phyloP scores from a whole-genome alignment of 208 protist genomes.

The Herpetomonas muscarum region DNA sequence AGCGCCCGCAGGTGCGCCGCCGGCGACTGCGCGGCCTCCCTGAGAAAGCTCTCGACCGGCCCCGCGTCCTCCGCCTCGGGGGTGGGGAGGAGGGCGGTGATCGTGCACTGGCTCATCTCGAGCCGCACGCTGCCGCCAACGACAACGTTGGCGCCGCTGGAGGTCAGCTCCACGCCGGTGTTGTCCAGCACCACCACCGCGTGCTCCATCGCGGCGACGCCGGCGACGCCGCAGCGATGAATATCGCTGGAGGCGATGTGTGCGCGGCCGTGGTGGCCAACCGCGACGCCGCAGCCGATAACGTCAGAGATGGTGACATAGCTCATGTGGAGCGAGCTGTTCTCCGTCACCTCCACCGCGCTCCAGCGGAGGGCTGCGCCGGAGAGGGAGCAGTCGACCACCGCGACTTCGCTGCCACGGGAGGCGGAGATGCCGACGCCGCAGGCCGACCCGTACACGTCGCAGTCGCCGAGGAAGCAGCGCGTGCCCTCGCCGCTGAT shows the following conservation, averaged over 20 bases:
- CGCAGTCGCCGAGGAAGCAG: constrained; percentile 24
- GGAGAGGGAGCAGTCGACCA: constrained; percentile 26
- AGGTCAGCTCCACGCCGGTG: constrained; percentile 22
- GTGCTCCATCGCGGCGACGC: constrained; percentile 18
- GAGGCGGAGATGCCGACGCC: constrained; percentile 18
- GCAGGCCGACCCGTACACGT: constrained; percentile 23
- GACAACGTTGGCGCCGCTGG: constrained; percentile 28
- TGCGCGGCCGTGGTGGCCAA: constrained; percentile 5
- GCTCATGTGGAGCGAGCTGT: neutral
- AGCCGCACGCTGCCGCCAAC: constrained; percentile 12
- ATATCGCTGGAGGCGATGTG: constrained; percentile 17
- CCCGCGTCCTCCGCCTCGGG: neutral
- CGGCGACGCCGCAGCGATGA: constrained; percentile 26
- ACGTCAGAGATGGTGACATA: constrained; percentile 22
- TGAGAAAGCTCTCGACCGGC: neutral
- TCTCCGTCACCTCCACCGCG: constrained; percentile 23
- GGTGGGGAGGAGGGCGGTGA: constrained; percentile 16
- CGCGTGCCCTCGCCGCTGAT: constrained; percentile 8
- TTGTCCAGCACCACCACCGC: constrained; percentile 16
- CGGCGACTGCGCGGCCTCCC: neutral
- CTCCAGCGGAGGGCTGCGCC: constrained; percentile 27
- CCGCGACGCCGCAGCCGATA: constrained; percentile 30
- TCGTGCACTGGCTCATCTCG: constrained; percentile 11
- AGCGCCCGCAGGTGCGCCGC: neutral
- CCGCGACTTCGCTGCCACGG: constrained; percentile 9